Evolutionary conservation across 495 filamentous ascomycete genomes (phyloP), one percentile per base, ranked within the genome.

Genomic region (Jackrogersella multiformis): DNA sequence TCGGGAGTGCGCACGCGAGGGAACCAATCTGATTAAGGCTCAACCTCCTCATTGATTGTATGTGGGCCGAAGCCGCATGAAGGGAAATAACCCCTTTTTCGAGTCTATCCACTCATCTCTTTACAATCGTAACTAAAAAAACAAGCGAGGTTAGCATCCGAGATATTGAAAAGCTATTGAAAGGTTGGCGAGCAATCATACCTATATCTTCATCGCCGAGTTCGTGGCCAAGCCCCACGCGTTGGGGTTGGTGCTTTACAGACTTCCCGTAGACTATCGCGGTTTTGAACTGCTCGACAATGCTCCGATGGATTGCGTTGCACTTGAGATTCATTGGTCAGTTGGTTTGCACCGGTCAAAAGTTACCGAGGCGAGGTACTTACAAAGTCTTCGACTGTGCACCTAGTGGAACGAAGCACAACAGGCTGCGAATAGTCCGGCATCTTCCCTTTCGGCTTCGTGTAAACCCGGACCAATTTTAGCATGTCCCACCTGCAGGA

Each of bases 211-310:
- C 95, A 78, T 99, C 95, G 46, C 86, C 91, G 70, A 99, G 83
- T 82, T 97, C 92, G 77, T 99, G 95, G 18, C 87, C 79, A 61
- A 99, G 85, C 56, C 95, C 95, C 61, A 99, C 95, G 63, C 93
- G 87, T 81, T 98, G 96, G 64, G 95, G 95, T 80, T 99, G 95
- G 82, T 99, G 95, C 85, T 97, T 98, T 35, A 99, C 95, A 38
- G 93, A 97, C 70, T 92, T 92, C 52, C 95, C 95, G 78, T 98
- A 99, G 45, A 99, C 95, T 77, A 99, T 89, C 15, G 95, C 95
- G 32, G 87, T 84, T 81, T 93, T 95, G 85, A 99, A 99, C 69
- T 97, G 89, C 74, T 99, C 95, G 56, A 96, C 86, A 73, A 99
- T 99, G 30, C 88, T 93, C 76, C 93, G 91, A 79, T 99, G 95